These are phyloP conservation scores for Curvularia verruculosa DNA, from an alignment of 2,329 filamentous ascomycete genomes.

Conservation along the genomic window DNA sequence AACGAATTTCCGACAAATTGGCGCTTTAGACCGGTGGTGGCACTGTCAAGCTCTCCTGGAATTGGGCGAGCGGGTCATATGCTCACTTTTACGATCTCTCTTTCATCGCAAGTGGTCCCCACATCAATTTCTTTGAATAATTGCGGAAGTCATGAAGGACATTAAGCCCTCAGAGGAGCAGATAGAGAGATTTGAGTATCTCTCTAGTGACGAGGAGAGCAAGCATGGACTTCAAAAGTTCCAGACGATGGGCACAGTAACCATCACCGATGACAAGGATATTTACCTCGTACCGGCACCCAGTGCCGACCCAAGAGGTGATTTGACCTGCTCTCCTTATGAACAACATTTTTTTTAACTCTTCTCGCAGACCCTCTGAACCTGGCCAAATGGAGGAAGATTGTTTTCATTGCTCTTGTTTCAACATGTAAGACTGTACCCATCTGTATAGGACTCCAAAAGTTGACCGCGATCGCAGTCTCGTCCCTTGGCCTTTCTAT, in stretches of 20 bases:
- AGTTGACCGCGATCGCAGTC: conserved; percentile 31
- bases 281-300: conserved; percentile 36
- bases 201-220: conserved; percentile 15
- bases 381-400: conserved; percentile 36
- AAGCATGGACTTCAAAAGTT: conserved; percentile 11
- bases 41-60: not conserved
- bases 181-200: conserved; percentile 22
- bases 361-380: conserved; percentile 40
- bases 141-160: conserved; percentile 10
- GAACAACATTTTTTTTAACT: not conserved
- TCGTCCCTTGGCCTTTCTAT: conserved; percentile 49
- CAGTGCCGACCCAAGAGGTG: conserved; percentile 39
- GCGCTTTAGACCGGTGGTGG: not conserved
- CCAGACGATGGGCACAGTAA: conserved; percentile 39
- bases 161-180: conserved; percentile 12
- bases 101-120: not conserved
- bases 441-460: not conserved
- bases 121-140: not conserved
- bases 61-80: conserved; percentile 1
- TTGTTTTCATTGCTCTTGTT: conserved; percentile 34
- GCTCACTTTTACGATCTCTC: not conserved
- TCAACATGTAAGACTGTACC: conserved; percentile 30
- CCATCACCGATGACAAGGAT: conserved; percentile 34
- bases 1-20: not conserved
- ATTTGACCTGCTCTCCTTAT: not conserved